A percentile compares a stretch with the other conserved stretches of the same genome.
These are phyloP conservation scores for Ilex paraguariensis DNA, from an alignment of 305 asterid genomes.

Conservation along the genomic window DNA sequence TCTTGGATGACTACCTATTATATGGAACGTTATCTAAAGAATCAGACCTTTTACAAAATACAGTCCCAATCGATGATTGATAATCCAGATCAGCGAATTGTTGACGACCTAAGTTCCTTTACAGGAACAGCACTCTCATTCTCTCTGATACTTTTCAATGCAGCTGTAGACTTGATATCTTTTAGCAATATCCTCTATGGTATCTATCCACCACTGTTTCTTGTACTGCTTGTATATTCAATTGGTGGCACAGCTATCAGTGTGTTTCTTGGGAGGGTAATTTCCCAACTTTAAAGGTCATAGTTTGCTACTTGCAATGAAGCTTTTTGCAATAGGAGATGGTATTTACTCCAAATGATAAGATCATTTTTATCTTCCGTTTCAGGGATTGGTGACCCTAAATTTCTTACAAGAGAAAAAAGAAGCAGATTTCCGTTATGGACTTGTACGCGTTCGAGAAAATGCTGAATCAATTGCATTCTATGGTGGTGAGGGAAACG, in stretches of 20 bases:
- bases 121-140: slow-evolving; percentile 88
- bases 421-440: slow-evolving; percentile 93
- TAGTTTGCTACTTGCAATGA: slow-evolving; percentile 1
- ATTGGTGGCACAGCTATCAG: slow-evolving; percentile 90
- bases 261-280: slow-evolving; percentile 83
- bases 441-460: slow-evolving; percentile 85
- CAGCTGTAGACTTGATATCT: slow-evolving; percentile 80
- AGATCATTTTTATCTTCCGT: not conserved
- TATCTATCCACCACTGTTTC: slow-evolving; percentile 82
- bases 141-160: slow-evolving; percentile 73
- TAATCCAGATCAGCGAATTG: slow-evolving; percentile 95
- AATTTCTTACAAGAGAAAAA: slow-evolving; percentile 94
- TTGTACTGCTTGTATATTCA: slow-evolving; percentile 72
- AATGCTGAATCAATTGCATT: slow-evolving; percentile 96
- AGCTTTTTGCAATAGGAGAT: not conserved
- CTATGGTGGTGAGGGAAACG: slow-evolving; percentile 89
- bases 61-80: slow-evolving; percentile 83
- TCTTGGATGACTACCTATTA: slow-evolving; percentile 90
- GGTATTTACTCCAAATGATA: slow-evolving; percentile 3
- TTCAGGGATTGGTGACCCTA: slow-evolving; percentile 66
- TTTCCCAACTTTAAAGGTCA: slow-evolving; percentile 9
- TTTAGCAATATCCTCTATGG: slow-evolving; percentile 84
- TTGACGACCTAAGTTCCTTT: slow-evolving; percentile 82
- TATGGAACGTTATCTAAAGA: slow-evolving; percentile 83
- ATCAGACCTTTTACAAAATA: slow-evolving; percentile 68